Percentiles rank a stretch among this genome's conserved stretches.
Conservation (phyloP, 2,329 filamentous ascomycete species). For the Epichloe elymi region DNA sequence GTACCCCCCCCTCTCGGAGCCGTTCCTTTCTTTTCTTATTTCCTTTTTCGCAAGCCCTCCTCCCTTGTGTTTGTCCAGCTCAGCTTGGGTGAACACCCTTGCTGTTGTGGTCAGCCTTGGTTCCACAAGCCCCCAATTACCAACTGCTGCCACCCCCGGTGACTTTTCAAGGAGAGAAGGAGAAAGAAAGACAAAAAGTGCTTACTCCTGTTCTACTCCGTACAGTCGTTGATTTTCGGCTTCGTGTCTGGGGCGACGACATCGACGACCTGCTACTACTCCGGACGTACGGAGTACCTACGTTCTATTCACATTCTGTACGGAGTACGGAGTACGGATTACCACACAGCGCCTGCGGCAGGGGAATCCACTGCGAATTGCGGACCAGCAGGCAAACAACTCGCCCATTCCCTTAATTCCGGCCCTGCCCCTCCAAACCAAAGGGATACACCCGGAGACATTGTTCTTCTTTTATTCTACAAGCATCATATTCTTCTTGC, state of each 20-base stretch:
- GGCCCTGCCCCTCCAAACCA: neutral
- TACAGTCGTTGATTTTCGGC: constrained; percentile 4
- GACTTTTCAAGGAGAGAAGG: too few relatives aligned
- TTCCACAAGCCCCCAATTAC: neutral
- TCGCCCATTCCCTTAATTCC: neutral
- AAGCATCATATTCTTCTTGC: neutral
- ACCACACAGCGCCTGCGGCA: neutral
- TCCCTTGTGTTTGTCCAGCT: neutral
- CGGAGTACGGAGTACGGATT: neutral
- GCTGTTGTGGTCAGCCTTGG: neutral
- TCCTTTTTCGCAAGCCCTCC: neutral
- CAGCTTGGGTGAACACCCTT: neutral
- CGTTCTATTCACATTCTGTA: neutral
- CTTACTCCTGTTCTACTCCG: neutral
- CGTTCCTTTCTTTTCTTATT: neutral
- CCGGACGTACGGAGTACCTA: neutral
- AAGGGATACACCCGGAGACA: neutral
- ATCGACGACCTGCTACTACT: constrained; percentile 1
- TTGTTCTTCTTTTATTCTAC: neutral
- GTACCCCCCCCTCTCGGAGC: neutral
- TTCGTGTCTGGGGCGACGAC: constrained; percentile 4
- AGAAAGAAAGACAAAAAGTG: neutral
- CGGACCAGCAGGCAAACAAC: neutral
- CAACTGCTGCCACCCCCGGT: neutral
- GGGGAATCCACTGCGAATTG: neutral